Conservation (phyloP, 2,329 filamentous ascomycete species). For the Claviceps monticola region DNA sequence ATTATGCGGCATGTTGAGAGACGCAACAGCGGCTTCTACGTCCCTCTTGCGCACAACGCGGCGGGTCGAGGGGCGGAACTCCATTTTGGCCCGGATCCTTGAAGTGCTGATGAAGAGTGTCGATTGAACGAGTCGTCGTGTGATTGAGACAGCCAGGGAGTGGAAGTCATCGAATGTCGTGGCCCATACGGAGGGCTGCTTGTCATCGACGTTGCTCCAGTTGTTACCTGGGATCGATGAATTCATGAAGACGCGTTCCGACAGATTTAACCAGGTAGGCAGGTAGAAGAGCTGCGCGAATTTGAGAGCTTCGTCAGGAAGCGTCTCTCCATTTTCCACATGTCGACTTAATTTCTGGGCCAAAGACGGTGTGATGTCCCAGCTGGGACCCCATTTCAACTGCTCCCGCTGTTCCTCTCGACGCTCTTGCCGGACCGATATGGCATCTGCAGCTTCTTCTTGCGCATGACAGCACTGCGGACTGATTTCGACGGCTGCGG, state of each 20-base stretch:
- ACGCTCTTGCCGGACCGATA: slow-evolving; percentile 50
- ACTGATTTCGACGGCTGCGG: slow-evolving; percentile 61
- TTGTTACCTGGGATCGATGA: slow-evolving; percentile 45
- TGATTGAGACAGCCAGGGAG: slow-evolving; percentile 51
- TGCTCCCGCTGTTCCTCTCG: slow-evolving; percentile 47
- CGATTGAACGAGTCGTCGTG: slow-evolving; percentile 55
- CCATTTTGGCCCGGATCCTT: slow-evolving; percentile 41
- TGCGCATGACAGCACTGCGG: slow-evolving; percentile 49
- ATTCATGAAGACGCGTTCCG: slow-evolving; percentile 65
- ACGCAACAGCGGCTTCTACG: slow-evolving; percentile 34
- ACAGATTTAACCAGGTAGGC: slow-evolving; percentile 47
- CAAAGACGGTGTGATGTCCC: slow-evolving; percentile 43
- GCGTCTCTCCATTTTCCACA: neutral
- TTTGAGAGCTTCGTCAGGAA: slow-evolving; percentile 20
- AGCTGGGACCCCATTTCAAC: slow-evolving; percentile 46
- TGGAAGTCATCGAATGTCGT: slow-evolving; percentile 69
- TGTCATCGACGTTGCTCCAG: slow-evolving; percentile 49
- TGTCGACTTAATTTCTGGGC: slow-evolving; percentile 17
- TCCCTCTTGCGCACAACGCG: slow-evolving; percentile 28
- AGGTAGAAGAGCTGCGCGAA: slow-evolving; percentile 45
- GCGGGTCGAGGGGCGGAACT: slow-evolving; percentile 15
- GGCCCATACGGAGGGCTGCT: slow-evolving; percentile 55
- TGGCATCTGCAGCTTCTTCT: slow-evolving; percentile 52
- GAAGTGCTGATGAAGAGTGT: slow-evolving; percentile 58
- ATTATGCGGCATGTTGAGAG: slow-evolving; percentile 28